These are phyloP conservation scores for Neonectria faginata DNA, from an alignment of 2,329 filamentous ascomycete genomes.

Conservation along the genomic window DNA sequence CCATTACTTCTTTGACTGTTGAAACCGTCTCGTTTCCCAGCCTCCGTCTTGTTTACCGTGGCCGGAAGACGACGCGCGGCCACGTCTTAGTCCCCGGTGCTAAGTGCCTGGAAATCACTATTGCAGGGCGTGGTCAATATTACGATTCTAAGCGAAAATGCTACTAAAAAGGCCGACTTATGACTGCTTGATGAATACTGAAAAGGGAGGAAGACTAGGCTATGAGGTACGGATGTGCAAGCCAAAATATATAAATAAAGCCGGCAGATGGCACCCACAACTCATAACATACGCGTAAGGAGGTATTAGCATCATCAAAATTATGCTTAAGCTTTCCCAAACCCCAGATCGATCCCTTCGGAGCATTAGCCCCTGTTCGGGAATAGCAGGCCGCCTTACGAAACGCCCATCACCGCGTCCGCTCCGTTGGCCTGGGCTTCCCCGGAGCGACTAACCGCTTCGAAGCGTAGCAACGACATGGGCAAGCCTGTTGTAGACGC, in stretches of 20 bases:
- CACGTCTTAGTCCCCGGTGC: not conserved
- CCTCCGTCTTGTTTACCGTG: not conserved
- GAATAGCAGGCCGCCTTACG: not conserved
- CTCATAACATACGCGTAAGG: not conserved
- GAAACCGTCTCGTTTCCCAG: not conserved
- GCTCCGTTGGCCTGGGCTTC: not conserved
- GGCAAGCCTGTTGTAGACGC: not conserved
- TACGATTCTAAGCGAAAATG: not conserved
- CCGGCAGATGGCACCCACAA: not conserved
- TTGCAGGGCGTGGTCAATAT: not conserved
- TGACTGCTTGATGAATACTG: not conserved
- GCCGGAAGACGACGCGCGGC: not conserved
- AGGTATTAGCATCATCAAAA: not conserved
- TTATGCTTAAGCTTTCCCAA: not conserved
- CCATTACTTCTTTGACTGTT: not conserved
- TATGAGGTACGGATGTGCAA: not conserved
- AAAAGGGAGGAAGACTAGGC: not conserved
- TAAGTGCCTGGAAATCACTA: not conserved
- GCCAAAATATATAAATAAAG: not conserved
- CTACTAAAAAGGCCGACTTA: not conserved
- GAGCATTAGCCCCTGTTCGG: not conserved
- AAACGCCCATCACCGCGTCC: not conserved
- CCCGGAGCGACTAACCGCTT: not conserved
- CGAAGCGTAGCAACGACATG: not conserved
- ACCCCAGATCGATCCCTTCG: not conserved